Conservation (phyloP, 202 grass and related monocot genomes). For the Schoenoplectus tabernaemontani region DNA sequence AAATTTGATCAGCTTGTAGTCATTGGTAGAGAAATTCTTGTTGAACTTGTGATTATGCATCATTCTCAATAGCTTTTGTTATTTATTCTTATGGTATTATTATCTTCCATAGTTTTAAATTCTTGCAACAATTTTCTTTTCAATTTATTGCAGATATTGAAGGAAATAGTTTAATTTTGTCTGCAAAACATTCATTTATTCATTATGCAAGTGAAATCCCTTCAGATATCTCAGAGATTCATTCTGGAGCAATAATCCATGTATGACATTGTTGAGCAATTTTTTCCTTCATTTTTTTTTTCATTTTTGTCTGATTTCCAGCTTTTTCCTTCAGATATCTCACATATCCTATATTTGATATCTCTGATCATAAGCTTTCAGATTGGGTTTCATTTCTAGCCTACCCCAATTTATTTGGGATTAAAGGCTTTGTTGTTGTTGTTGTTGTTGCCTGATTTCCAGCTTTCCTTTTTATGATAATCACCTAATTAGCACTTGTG, state of each 20-base stretch:
- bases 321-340: neutral
- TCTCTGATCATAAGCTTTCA: too few species aligned
- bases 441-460: too few species aligned
- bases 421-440: too few species aligned
- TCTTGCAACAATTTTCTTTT: slow-evolving; percentile 7
- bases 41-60: slow-evolving; percentile 3
- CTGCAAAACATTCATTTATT: slow-evolving; percentile 80
- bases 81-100: slow-evolving; percentile 1
- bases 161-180: slow-evolving; percentile 75
- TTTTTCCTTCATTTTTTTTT: neutral
- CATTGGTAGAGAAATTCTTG: slow-evolving; percentile 49
- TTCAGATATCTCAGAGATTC: slow-evolving; percentile 57
- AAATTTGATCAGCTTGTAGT: slow-evolving; percentile 77
- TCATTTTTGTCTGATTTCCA: neutral
- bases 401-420: too few species aligned
- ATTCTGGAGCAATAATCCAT: slow-evolving; percentile 45
- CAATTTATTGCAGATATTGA: slow-evolving; percentile 56
- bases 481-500: slow-evolving; percentile 22
- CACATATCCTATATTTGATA: too few species aligned
- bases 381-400: too few species aligned
- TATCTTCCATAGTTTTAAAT: neutral
- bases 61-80: neutral
- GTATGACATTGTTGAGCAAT: slow-evolving; percentile 38
- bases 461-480: neutral
- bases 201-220: slow-evolving; percentile 53